These are phyloP conservation scores for Trebouxia sp. DNA, from an alignment of 139 green algal genomes.

Conservation along the genomic window DNA sequence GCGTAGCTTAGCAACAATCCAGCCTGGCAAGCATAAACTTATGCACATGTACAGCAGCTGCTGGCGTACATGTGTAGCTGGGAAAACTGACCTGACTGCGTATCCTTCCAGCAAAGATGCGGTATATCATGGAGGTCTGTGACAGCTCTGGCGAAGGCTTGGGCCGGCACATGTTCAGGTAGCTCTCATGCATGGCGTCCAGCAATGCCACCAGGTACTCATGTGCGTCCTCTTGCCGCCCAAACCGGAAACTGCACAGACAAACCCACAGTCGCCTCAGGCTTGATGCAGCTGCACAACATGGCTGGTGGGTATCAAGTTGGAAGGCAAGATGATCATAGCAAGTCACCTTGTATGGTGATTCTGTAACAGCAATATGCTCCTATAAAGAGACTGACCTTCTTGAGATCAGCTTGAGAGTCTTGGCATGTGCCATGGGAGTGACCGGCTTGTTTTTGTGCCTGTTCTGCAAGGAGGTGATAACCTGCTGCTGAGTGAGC, in stretches of 20 bases:
- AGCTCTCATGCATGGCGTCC: constrained; percentile 85
- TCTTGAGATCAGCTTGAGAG: constrained; percentile 52
- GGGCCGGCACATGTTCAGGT: constrained; percentile 50
- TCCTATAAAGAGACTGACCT: too few species aligned
- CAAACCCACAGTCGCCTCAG: neutral
- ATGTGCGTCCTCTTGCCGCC: constrained; percentile 89
- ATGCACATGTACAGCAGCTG: too few species aligned
- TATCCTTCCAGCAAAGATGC: constrained; percentile 88
- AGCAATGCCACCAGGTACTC: constrained; percentile 90
- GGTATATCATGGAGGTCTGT: constrained; percentile 81
- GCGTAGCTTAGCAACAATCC: neutral
- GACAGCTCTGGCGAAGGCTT: constrained; percentile 69
- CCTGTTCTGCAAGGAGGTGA: constrained; percentile 38
- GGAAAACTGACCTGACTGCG: constrained; percentile 69
- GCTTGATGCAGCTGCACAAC: neutral
- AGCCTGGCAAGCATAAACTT: neutral
- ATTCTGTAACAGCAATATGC: too few species aligned
- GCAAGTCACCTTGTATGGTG: neutral
- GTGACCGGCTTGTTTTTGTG: constrained; percentile 38
- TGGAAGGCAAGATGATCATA: neutral
- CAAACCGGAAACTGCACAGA: constrained; percentile 75
- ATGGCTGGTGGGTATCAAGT: neutral
- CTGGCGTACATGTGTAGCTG: too few species aligned
- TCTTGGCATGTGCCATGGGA: constrained; percentile 51
- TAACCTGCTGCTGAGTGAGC: constrained; percentile 58